phyloP scores from a whole-genome alignment of 2,329 filamentous ascomycete species.

The Fusarium secorum region DNA sequence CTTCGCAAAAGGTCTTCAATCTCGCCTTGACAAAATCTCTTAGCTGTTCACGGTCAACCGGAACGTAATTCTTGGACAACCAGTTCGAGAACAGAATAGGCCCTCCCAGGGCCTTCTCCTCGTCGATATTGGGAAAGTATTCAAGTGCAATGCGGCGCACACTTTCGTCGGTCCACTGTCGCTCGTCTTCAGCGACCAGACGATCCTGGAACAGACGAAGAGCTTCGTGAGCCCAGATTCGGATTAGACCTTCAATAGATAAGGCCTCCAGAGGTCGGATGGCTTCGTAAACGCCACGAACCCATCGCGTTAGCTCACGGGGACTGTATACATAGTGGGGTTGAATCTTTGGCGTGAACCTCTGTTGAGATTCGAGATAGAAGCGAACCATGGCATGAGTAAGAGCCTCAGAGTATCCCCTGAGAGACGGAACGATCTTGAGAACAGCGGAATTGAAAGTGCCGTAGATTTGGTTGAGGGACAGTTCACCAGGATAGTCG shows the following conservation, averaged over 20 bases:
- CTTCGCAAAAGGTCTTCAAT: conserved; percentile 97
- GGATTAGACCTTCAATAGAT: conserved; percentile 87
- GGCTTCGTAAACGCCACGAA: conserved; percentile 95
- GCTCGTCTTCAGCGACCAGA: conserved; percentile 91
- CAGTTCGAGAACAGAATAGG: conserved; percentile 99
- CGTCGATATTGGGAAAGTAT: conserved; percentile 94
- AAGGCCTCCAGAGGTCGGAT: conserved; percentile 91
- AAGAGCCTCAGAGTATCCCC: conserved; percentile 91
- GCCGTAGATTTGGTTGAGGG: conserved; percentile 95
- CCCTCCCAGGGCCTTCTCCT: conserved; percentile 84
- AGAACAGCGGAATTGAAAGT: conserved; percentile 97
- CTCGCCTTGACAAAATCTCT: conserved; percentile 97
- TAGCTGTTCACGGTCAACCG: conserved; percentile 92
- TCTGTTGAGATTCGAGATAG: conserved; percentile 91
- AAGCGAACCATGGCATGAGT: conserved; percentile 98
- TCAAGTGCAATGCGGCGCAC: conserved; percentile 87
- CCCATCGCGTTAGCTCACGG: conserved; percentile 97
- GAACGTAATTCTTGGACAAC: conserved; percentile 98
- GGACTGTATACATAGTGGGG: conserved; percentile 99
- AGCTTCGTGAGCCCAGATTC: conserved; percentile 98
- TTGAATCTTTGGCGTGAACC: conserved; percentile 95
- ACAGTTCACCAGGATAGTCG: conserved; percentile 95
- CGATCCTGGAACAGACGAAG: conserved; percentile 96
- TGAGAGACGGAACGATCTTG: conserved; percentile 94
- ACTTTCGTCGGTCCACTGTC: conserved; percentile 91